Conservation (phyloP, 306 rosid species). For the Vicia faba region DNA sequence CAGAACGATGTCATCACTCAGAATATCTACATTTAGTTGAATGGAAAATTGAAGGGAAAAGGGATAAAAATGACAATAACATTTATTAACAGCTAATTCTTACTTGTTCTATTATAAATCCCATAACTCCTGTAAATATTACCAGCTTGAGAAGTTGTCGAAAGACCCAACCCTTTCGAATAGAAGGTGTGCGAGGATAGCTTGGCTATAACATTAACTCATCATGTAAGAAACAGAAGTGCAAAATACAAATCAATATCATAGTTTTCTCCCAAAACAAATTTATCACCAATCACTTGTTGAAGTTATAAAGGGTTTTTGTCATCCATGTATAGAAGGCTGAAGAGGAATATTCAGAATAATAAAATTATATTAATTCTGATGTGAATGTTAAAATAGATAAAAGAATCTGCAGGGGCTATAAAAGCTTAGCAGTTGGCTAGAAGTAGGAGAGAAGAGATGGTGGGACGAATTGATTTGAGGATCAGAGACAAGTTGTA, state of each 20-base stretch:
- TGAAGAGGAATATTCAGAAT: background rate
- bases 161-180: conserved; percentile 92
- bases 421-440: conserved; percentile 3
- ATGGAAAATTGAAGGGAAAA: background rate
- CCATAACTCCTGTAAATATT: conserved; percentile 94
- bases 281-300: conserved; percentile 1
- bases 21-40: conserved; percentile 16
- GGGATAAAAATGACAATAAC: conserved; percentile 5
- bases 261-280: conserved; percentile 10
- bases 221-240: conserved; percentile 27
- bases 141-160: conserved; percentile 85
- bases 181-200: conserved; percentile 79
- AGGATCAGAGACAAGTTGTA: background rate
- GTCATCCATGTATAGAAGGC: conserved; percentile 6
- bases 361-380: background rate
- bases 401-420: background rate
- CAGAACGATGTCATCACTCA: conserved; percentile 37
- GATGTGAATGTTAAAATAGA: conserved; percentile 6
- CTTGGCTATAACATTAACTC: conserved; percentile 59
- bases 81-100: conserved; percentile 37
- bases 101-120: conserved; percentile 95
- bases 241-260: conserved; percentile 13
- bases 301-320: background rate
- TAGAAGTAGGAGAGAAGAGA: background rate
- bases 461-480: background rate